Conservation (phyloP, 2,329 filamentous ascomycete species). For the Colletotrichum sojae region DNA sequence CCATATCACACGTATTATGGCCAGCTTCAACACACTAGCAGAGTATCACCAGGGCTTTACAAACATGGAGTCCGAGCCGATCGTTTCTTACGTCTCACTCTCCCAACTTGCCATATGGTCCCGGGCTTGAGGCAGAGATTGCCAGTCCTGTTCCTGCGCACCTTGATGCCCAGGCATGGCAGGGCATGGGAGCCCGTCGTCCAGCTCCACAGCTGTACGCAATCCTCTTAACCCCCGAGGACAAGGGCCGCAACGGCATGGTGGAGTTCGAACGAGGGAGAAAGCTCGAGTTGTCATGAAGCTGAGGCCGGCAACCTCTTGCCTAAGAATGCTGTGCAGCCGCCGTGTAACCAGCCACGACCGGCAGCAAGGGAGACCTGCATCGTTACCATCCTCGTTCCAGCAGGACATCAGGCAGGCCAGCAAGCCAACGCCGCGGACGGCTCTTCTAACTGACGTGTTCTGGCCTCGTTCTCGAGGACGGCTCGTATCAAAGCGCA, state of each 20-base stretch:
- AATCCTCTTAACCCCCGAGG: conserved; percentile 26
- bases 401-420: conserved; percentile 1
- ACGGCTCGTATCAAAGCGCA: conserved; percentile 20
- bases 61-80: not conserved
- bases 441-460: not conserved
- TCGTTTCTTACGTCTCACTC: not conserved
- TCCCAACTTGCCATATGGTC: not conserved
- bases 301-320: not conserved
- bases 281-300: conserved; percentile 1
- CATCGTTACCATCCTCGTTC: not conserved
- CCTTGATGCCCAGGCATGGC: not conserved
- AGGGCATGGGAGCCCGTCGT: not conserved
- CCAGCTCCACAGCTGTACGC: conserved; percentile 27
- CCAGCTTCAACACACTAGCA: not conserved
- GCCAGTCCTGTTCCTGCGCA: not conserved
- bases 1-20: conserved; percentile 6
- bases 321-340: conserved; percentile 32
- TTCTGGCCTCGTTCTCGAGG: conserved; percentile 8
- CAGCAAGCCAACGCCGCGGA: too few species aligned
- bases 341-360: conserved; percentile 10
- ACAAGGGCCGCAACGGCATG: not conserved
- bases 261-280: conserved; percentile 16
- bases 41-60: not conserved
- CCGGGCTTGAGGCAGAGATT: not conserved
- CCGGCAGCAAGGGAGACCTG: not conserved